Conservation (phyloP, 352 stramenopile genomes). For the Aphanomyces euteiches region DNA sequence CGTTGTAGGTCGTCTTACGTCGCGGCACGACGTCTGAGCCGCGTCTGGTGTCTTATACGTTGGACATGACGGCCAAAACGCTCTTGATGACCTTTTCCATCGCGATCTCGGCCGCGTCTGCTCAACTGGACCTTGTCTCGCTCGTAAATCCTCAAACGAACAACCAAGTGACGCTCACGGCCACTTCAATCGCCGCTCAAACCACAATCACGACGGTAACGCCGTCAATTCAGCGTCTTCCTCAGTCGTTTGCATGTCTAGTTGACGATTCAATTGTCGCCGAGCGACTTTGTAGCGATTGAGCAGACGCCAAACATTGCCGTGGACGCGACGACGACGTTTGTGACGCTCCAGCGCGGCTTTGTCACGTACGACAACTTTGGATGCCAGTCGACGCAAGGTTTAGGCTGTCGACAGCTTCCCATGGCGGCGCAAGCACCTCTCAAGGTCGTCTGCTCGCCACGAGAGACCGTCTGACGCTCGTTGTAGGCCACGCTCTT, state of each 20-base stretch:
- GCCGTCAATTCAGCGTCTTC: too few relatives aligned
- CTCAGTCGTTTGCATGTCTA: background rate
- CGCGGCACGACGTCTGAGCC: slow-evolving; percentile 1
- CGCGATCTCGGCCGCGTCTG: background rate
- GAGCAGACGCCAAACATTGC: background rate
- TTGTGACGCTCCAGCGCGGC: background rate
- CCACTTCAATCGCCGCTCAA: background rate
- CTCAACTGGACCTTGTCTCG: background rate
- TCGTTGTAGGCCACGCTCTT: slow-evolving; percentile 42
- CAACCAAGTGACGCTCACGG: background rate
- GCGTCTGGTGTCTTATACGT: background rate
- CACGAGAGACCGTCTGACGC: background rate
- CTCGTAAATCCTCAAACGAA: slow-evolving; percentile 1
- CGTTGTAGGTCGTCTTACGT: slow-evolving; percentile 2
- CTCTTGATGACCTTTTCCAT: slow-evolving; percentile 14
- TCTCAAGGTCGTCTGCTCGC: too few relatives aligned
- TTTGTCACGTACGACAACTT: slow-evolving; percentile 21
- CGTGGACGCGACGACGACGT: background rate
- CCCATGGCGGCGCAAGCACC: too few relatives aligned
- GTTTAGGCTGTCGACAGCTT: background rate
- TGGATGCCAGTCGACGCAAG: background rate
- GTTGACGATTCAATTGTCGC: slow-evolving; percentile 6
- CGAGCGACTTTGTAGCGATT: slow-evolving; percentile 4
- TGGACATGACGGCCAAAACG: slow-evolving; percentile 18
- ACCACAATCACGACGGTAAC: background rate